Evolutionary conservation across 306 rosid genomes (phyloP).

Genomic region (Lagenaria siceraria): DNA sequence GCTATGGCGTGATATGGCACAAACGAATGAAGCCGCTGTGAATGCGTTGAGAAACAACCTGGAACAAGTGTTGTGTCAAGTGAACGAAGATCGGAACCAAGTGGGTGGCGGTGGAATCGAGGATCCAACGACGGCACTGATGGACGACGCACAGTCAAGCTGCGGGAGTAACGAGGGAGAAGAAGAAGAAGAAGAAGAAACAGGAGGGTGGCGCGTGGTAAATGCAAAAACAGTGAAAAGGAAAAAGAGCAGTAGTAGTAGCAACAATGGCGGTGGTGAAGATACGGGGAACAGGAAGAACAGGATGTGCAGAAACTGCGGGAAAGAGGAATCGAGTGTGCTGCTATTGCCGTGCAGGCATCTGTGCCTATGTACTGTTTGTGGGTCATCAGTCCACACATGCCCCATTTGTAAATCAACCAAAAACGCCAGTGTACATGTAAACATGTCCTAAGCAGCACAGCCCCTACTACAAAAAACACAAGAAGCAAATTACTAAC

Average conservation of each 20-base stretch:
- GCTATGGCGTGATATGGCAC: slow-evolving; percentile 82
- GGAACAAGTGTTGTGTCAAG: slow-evolving; percentile 48
- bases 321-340: slow-evolving; percentile 71
- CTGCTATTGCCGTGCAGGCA: slow-evolving; percentile 88
- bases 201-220: slow-evolving; percentile 30
- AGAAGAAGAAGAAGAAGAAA: neutral
- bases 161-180: slow-evolving; percentile 37
- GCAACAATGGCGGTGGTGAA: neutral
- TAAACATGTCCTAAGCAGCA: slow-evolving; percentile 34
- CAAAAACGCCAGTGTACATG: slow-evolving; percentile 65
- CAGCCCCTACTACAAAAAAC: too few relatives aligned
- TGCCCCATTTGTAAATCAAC: slow-evolving; percentile 88
- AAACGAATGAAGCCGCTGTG: slow-evolving; percentile 72
- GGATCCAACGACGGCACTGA: neutral
- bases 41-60: slow-evolving; percentile 50
- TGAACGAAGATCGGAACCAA: slow-evolving; percentile 6
- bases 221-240: neutral
- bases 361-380: slow-evolving; percentile 63
- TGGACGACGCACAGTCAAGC: slow-evolving; percentile 52
- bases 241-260: too few relatives aligned
- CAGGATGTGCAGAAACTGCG: slow-evolving; percentile 54
- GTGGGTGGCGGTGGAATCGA: neutral
- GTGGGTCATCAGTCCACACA: slow-evolving; percentile 56
- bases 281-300: neutral
- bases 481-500: neutral